Base-by-base conservation (phyloP, 108 stramenopile species). In the Skeletonema marinoi region DNA sequence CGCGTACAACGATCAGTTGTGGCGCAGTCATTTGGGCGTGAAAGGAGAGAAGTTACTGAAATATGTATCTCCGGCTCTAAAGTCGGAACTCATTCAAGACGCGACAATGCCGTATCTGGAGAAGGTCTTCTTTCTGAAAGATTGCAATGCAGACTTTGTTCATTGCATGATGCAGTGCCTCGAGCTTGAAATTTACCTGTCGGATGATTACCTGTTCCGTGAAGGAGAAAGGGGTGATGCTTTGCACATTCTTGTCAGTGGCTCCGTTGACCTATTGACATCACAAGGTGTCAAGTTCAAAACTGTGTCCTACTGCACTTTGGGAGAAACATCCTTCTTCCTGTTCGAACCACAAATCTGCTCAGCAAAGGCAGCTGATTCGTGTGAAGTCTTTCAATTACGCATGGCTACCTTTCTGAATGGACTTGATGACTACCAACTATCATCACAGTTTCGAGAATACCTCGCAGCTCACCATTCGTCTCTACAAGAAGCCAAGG, bases 241-340 rank as follows among this genome's bases (percentile, higher is more conserved):
- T 19, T 68, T 86, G 13, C 60, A 73, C 48, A 44, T 76, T 46
- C 54, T 85, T 9, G 79, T 67, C 64, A 72, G 60, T 50, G 79
- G 75, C 60, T 50, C 68, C 1, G 69, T 88, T 11, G 82, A 84
- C 60, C 60, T 88, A 4, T 54, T 88, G 65, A 79, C 78, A 29
- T 25, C 68, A 33, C 75, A 78, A 62, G 48, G 63, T 32, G 85
- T 86, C 58, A 78, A 77, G 71, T 84, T 88, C 65, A 83, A 83
- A 66, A 86, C 82, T 44, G 79, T 88, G 0, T 72, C 74, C 13
- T 17, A 71, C n/a, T 78, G 80, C 63, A 35, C 70, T 2, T 54
- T 86, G 16, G 85, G 85, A 17, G 88, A 88, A 71, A 65, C 70
- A 21, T 73, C 78, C 32, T 88, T 88, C 74, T 86, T 88, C 65